Evolutionary conservation across 176 grass and related monocot species (phyloP).

Genomic region (Aegilops tauschii): DNA sequence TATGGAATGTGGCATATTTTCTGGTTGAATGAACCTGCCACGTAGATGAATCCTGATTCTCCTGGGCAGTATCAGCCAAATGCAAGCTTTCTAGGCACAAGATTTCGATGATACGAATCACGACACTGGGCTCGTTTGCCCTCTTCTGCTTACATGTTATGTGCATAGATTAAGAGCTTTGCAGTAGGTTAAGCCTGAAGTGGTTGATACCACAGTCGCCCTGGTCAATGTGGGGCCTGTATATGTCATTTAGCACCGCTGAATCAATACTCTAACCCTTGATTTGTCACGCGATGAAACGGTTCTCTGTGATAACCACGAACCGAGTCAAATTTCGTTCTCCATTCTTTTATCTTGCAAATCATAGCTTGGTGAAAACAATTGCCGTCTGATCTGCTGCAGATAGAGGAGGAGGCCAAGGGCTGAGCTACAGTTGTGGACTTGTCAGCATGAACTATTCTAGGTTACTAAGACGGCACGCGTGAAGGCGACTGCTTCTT

Average conservation of each 20-base stretch:
- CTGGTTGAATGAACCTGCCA: slow-evolving; percentile 14
- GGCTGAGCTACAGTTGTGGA: background rate
- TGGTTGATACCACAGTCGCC: slow-evolving; percentile 10
- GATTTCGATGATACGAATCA: background rate
- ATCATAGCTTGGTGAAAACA: slow-evolving; percentile 22
- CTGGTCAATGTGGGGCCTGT: slow-evolving; percentile 26
- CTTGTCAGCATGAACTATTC: slow-evolving; percentile 16
- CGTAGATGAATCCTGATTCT: slow-evolving; percentile 13
- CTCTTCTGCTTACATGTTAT: slow-evolving; percentile 14
- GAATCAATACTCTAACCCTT: background rate
- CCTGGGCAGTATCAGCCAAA: slow-evolving; percentile 34
- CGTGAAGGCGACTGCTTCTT: background rate
- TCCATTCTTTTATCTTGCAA: slow-evolving; percentile 15
- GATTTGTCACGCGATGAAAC: background rate
- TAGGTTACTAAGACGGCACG: slow-evolving; percentile 22
- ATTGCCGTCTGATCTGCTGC: slow-evolving; percentile 26
- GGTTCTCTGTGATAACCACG: background rate
- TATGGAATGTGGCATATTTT: background rate
- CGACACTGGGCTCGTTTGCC: background rate
- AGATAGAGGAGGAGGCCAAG: background rate
- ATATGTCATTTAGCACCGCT: slow-evolving; percentile 10
- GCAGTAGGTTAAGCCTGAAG: slow-evolving; percentile 16
- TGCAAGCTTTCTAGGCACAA: slow-evolving; percentile 36
- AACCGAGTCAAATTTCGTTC: slow-evolving; percentile 26
- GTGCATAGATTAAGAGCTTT: slow-evolving; percentile 14